phyloP scores from a whole-genome alignment of 2,329 filamentous ascomycete genomes.

The Pseudocercospora cruenta region DNA sequence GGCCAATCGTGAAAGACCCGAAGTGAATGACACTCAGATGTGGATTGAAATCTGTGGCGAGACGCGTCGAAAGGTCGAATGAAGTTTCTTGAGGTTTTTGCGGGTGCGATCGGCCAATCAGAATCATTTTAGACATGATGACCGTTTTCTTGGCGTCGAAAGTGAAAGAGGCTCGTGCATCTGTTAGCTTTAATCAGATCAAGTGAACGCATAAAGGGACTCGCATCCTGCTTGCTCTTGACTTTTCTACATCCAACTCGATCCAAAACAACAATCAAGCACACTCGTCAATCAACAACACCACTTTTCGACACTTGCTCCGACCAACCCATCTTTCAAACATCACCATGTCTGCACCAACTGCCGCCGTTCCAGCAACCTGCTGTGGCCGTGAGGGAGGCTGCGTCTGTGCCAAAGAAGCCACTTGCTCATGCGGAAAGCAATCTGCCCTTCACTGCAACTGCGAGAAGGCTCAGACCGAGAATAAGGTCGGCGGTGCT shows the following conservation, averaged over 20 bases:
- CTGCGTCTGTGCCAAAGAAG: constrained; percentile 52
- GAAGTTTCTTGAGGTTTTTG: not conserved
- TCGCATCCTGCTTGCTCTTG: not conserved
- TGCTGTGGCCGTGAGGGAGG: constrained; percentile 63
- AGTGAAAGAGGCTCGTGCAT: not conserved
- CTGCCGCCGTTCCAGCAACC: constrained; percentile 51
- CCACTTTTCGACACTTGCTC: not conserved
- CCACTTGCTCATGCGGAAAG: constrained; percentile 75
- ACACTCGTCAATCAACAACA: not conserved
- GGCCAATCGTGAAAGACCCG: not conserved
- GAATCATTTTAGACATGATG: too few relatives aligned
- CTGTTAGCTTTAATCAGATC: not conserved
- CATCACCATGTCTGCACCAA: constrained; percentile 43
- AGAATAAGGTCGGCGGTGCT: constrained; percentile 74
- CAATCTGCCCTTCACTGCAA: constrained; percentile 83
- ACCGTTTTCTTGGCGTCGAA: too few relatives aligned
- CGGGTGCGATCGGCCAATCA: not conserved
- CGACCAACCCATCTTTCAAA: constrained; percentile 5
- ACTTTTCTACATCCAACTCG: not conserved
- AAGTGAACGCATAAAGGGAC: not conserved
- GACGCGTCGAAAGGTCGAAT: not conserved
- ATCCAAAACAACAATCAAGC: not conserved
- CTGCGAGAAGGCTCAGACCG: constrained; percentile 73
- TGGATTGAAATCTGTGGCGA: not conserved
- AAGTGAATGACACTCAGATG: not conserved